A percentile compares a stretch with the other conserved stretches of the same genome.
Evolutionary conservation across 2,329 filamentous ascomycete genomes (phyloP).

Genomic region (Chrysoporthe cubensis): DNA sequence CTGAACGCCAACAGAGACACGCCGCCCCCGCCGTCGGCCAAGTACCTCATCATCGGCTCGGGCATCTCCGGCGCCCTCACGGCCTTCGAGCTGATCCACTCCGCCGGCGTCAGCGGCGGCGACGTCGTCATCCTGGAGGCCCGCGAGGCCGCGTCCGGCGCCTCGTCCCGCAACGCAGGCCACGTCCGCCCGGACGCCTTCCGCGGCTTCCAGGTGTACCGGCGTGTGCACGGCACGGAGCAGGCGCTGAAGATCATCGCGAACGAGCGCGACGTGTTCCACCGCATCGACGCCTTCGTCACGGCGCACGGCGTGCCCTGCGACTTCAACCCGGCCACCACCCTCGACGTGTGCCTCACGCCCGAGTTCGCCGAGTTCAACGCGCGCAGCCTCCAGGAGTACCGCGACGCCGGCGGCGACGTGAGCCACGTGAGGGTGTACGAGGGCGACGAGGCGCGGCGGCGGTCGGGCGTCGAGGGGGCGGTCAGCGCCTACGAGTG

Average conservation of each 20-base stretch:
- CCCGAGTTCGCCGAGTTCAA: slow-evolving; percentile 50
- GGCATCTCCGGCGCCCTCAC: slow-evolving; percentile 47
- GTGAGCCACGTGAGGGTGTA: slow-evolving; percentile 46
- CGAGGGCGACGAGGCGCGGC: slow-evolving; percentile 43
- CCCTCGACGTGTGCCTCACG: slow-evolving; percentile 54
- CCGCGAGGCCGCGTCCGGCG: slow-evolving; percentile 48
- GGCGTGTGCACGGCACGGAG: slow-evolving; percentile 44
- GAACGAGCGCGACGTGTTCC: slow-evolving; percentile 45
- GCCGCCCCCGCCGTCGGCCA: slow-evolving; percentile 36
- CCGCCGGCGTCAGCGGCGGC: slow-evolving; percentile 36
- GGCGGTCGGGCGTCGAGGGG: slow-evolving; percentile 41
- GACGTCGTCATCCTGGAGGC: slow-evolving; percentile 48
- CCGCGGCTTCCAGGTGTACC: slow-evolving; percentile 50
- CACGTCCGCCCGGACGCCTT: slow-evolving; percentile 51
- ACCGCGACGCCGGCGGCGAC: slow-evolving; percentile 47
- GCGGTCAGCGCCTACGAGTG: slow-evolving; percentile 54
- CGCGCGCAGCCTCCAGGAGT: slow-evolving; percentile 43
- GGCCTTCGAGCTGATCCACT: slow-evolving; percentile 45
- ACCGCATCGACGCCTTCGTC: slow-evolving; percentile 47
- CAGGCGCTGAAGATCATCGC: slow-evolving; percentile 51
- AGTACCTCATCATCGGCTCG: slow-evolving; percentile 47
- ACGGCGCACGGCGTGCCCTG: slow-evolving; percentile 45
- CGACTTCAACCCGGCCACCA: slow-evolving; percentile 51
- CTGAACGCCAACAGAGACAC: slow-evolving; percentile 43
- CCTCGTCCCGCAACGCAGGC: slow-evolving; percentile 49